Conservation (phyloP, 2,329 filamentous ascomycete genomes). For the Pyrenophora seminiperda region DNA sequence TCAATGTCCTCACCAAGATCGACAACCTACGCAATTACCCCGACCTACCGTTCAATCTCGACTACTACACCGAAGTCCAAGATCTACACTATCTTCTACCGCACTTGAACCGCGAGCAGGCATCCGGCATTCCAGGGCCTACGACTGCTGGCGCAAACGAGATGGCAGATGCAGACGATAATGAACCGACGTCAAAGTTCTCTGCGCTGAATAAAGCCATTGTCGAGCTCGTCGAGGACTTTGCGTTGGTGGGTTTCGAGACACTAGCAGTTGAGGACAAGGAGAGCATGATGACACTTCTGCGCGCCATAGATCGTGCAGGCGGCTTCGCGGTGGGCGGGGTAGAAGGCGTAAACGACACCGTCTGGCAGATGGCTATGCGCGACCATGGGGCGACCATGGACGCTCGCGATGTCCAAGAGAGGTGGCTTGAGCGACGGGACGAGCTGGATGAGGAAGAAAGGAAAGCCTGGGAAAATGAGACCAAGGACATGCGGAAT, state of each 20-base stretch:
- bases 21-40: constrained; percentile 89
- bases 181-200: constrained; percentile 66
- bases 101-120: constrained; percentile 74
- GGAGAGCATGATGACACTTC: constrained; percentile 90
- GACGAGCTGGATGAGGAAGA: constrained; percentile 86
- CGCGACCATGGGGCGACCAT: constrained; percentile 70
- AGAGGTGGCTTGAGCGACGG: constrained; percentile 91
- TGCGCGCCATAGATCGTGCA: constrained; percentile 88
- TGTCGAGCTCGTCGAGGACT: constrained; percentile 83
- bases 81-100: constrained; percentile 85
- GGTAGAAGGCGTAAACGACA: constrained; percentile 90
- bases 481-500: constrained; percentile 59
- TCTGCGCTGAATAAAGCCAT: constrained; percentile 84
- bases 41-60: constrained; percentile 89
- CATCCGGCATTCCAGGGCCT: constrained; percentile 44
- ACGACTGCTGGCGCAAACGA: constrained; percentile 13
- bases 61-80: constrained; percentile 97
- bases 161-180: constrained; percentile 56
- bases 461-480: constrained; percentile 73
- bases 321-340: constrained; percentile 91
- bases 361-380: constrained; percentile 96
- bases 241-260: constrained; percentile 88
- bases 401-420: constrained; percentile 88
- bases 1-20: constrained; percentile 97
- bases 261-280: constrained; percentile 96